Evolutionary conservation across 169 alveolate genomes (phyloP).

Genomic region (Cystoisospora suis): DNA sequence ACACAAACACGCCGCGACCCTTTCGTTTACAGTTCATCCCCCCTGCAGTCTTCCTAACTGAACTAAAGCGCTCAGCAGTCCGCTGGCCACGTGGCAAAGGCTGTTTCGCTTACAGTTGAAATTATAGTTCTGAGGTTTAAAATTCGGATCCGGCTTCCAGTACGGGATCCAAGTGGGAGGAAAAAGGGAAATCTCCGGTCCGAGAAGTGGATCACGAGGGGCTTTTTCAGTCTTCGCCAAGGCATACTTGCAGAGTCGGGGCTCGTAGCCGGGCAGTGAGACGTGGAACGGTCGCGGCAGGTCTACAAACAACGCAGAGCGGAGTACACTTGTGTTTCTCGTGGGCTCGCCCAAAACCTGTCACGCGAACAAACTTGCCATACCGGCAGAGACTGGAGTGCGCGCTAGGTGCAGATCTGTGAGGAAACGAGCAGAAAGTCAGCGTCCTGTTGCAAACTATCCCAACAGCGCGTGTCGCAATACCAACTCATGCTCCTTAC

Average conservation of each 20-base stretch:
- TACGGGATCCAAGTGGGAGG: conserved; percentile 51
- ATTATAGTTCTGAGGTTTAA: conserved; percentile 28
- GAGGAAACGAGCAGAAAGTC: background rate
- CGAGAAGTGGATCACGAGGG: conserved; percentile 34
- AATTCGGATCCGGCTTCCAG: conserved; percentile 30
- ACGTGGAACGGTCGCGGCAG: conserved; percentile 49
- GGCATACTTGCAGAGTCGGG: conserved; percentile 25
- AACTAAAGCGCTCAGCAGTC: too few species aligned
- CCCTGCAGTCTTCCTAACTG: too few species aligned
- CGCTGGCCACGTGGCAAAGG: too few species aligned
- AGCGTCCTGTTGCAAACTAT: background rate
- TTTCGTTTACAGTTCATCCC: background rate
- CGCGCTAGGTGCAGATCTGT: too few species aligned
- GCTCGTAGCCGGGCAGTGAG: conserved; percentile 53
- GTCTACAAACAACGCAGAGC: conserved; percentile 5
- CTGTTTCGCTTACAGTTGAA: conserved; percentile 37
- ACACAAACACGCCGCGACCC: background rate
- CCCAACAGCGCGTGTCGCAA: too few species aligned
- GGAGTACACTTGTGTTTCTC: background rate
- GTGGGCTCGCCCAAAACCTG: too few species aligned
- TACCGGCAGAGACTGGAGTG: too few species aligned
- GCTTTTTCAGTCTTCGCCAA: conserved; percentile 16
- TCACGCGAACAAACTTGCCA: too few species aligned
- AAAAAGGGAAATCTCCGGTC: conserved; percentile 34
- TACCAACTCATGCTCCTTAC: too few species aligned